Base-by-base conservation (phyloP, 108 stramenopile genomes). In the Skeletonema potamos region DNA sequence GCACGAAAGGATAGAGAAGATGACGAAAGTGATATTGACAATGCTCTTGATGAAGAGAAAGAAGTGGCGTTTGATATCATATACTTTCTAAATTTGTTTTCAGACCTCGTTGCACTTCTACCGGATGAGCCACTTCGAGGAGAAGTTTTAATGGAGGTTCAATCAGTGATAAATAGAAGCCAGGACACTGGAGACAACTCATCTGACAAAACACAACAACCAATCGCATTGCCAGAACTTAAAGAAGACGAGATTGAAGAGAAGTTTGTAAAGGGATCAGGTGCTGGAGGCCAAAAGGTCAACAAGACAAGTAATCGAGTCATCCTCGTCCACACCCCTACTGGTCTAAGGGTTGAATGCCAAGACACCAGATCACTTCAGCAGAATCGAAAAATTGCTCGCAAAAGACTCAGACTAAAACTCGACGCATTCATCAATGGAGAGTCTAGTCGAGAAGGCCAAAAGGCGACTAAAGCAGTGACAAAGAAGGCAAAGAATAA, bases 271-370 rank as follows among this genome's bases (percentile, higher is more conserved):
- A 78, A 87, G 48, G 96, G 96, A 22, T 82, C 83, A 2, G 96
- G 96, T 27, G 72, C 78, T 15, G 92, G 92, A 29, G 92, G 95
- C 3, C 92, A 96, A 81, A 96, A 96, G 79, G 82, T 93, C 43
- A 96, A 96, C 84, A 96, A 96, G 66, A 96, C 96, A 9, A 81
- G 82, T 32, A 93, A 89, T 62, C 68, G 82, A 46, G 96, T 96
- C 12, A 66, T 90, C 15, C 66, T 96, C 44, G 68, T 93, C 4
- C 96, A 96, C 44, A 27, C 58, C 1, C 93, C 96, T 0, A 96
- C 96, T 4, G 67, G 78, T 24, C 57, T 92, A 1, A 72, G 86
- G 0, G 89, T 96, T 4, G 90, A 93, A 33, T 94, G 92, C 58
- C 93, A 96, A 74, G 91, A 96, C 10, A 96, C 96, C 3, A 74